These are phyloP conservation scores for Scedosporium apiospermum DNA, from an alignment of 2,329 filamentous ascomycete genomes.

Conservation along the genomic window DNA sequence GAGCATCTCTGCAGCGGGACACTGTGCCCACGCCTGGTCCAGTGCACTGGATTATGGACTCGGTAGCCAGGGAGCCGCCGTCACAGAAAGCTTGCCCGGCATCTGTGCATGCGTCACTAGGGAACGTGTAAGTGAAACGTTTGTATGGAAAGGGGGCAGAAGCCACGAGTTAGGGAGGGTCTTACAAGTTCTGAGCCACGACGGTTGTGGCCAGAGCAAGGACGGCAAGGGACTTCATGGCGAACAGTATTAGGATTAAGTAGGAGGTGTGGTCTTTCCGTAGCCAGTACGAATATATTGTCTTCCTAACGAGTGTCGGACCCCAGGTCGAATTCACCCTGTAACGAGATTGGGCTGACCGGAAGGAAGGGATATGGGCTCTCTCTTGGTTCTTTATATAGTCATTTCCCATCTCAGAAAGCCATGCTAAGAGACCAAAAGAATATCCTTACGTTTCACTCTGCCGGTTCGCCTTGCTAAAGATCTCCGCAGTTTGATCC, in stretches of 20 bases:
- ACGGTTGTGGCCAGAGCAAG: background rate
- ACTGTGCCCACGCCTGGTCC: background rate
- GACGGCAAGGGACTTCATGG: background rate
- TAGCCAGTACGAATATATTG: background rate
- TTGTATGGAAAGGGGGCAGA: background rate
- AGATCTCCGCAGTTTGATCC: background rate
- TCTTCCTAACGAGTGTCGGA: background rate
- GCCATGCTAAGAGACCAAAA: no score
- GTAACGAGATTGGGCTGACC: background rate
- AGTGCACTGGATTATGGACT: background rate
- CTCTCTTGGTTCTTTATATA: background rate
- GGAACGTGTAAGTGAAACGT: background rate
- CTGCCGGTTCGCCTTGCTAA: background rate
- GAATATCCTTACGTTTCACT: background rate
- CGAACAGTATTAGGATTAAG: background rate
- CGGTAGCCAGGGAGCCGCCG: background rate
- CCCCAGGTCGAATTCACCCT: background rate
- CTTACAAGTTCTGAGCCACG: conserved; percentile 1
- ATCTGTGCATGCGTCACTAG: background rate
- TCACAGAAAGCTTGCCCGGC: background rate
- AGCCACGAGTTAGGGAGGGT: background rate
- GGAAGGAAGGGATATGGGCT: background rate
- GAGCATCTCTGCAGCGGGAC: background rate
- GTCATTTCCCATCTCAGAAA: no score
- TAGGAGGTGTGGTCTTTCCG: background rate